phyloP scores from a whole-genome alignment of 176 grass and related monocot species.

The Phragmites australis region DNA sequence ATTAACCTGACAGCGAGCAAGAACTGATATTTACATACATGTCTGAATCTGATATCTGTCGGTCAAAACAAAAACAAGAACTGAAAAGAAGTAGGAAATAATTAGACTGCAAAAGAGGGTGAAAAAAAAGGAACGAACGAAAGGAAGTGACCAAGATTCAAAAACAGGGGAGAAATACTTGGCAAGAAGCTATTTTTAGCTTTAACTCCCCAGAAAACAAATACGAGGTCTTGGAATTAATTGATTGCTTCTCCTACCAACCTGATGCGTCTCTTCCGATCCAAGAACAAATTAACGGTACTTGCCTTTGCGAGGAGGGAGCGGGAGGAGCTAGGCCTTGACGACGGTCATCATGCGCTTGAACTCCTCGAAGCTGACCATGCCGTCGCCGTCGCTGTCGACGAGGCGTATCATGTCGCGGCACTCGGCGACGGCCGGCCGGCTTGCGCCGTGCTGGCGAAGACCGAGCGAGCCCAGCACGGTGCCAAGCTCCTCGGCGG shows the following conservation, averaged over 20 bases:
- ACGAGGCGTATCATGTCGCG: constrained; percentile 85
- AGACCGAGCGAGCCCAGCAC: constrained; percentile 73
- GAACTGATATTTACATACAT: constrained; percentile 58
- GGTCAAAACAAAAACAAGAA: constrained; percentile 12
- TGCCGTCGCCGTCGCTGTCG: constrained; percentile 87
- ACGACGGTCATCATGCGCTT: constrained; percentile 90
- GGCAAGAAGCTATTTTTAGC: constrained; percentile 36
- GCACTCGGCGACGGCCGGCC: constrained; percentile 62
- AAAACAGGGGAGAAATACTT: constrained; percentile 44
- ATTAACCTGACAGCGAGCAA: constrained; percentile 30
- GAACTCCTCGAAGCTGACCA: constrained; percentile 93
- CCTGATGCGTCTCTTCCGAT: background rate
- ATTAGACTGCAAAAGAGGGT: background rate
- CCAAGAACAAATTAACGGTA: constrained; percentile 39
- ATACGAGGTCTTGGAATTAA: constrained; percentile 16
- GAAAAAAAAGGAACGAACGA: background rate
- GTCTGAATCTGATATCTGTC: constrained; percentile 40
- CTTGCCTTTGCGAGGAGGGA: constrained; percentile 31
- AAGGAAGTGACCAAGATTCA: constrained; percentile 1
- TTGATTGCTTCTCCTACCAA: constrained; percentile 27
- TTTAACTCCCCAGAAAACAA: constrained; percentile 22
- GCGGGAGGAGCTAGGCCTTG: constrained; percentile 33
- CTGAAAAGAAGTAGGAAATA: constrained; percentile 14
- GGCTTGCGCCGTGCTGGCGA: constrained; percentile 43
- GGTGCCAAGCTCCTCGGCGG: constrained; percentile 77